These are phyloP conservation scores for Metschnikowia dekortorum DNA, from an alignment of 805 yeast species.

Conservation along the genomic window DNA sequence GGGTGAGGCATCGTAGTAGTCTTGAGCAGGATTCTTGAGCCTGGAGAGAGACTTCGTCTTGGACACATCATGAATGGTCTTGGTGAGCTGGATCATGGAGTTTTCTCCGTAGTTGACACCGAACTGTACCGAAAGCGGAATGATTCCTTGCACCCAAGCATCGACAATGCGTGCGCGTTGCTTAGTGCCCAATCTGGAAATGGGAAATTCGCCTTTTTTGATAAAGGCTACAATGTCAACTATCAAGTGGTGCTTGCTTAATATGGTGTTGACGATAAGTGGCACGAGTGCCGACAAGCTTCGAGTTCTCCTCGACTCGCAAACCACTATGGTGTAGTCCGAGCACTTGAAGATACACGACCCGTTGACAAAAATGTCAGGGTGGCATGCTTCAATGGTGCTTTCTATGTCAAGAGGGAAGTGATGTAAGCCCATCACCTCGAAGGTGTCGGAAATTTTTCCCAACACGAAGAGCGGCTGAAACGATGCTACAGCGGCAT, in stretches of 20 bases:
- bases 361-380: constrained; percentile 52
- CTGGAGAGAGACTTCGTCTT: constrained; percentile 38
- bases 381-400: constrained; percentile 45
- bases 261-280: constrained; percentile 69
- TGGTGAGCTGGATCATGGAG: constrained; percentile 52
- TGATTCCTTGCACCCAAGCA: constrained; percentile 45
- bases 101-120: constrained; percentile 66
- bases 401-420: constrained; percentile 80
- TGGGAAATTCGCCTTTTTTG: constrained; percentile 56
- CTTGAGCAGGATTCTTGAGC: constrained; percentile 38
- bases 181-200: constrained; percentile 67
- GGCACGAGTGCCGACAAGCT: constrained; percentile 75
- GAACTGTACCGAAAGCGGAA: constrained; percentile 38
- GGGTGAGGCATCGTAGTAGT: constrained; percentile 30
- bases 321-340: constrained; percentile 69
- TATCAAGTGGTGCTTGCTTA: constrained; percentile 76
- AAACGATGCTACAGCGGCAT: constrained; percentile 34
- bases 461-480: constrained; percentile 87
- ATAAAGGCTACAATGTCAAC: constrained; percentile 83
- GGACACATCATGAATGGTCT: constrained; percentile 47
- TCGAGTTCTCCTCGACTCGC: constrained; percentile 53
- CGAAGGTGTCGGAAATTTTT: constrained; percentile 79
- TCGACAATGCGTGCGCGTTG: constrained; percentile 70
- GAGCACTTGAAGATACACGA: constrained; percentile 77
- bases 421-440: constrained; percentile 84